Evolutionary conservation across 345 rosid genomes (phyloP), one percentile per base, ranked within the genome.

Genomic region (Ceriops tagal): DNA sequence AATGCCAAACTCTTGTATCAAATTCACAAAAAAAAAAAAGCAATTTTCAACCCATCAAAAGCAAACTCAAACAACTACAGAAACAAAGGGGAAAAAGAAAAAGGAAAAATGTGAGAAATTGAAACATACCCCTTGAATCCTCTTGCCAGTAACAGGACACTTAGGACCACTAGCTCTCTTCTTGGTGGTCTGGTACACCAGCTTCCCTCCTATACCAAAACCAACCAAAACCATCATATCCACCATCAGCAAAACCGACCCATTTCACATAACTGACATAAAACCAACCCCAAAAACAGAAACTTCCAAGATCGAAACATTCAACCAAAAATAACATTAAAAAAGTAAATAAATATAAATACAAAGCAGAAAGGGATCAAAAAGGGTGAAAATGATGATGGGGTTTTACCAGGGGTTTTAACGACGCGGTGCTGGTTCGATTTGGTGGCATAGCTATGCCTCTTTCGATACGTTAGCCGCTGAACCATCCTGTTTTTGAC

Each of bases 361-460:
- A 53, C 3, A 53, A 7, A 4, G 58, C 11, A 55, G 28, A 55
- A 8, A 3, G 6, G 7, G 4, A 56, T 13, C 22, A 3, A n/a
- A 8, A 6, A 10, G 30, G 7, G 6, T 2, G 16, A 6, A 56
- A 55, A 26, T 55, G 9, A 22, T 39, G 49, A 18, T 43, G 59
- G 59, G 30, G 59, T 15, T 34, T 68, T 79, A 92, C 98, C 98
- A 4, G 98, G 98, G 31, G 96, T 92, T 82, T 90, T 92, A 82
- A 92, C 91, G 71, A 90, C 78, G 63, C 95, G 78, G 77, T 92
- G 95, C 86, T 92, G 96, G 81, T 92, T 92, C 5, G 98, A 92
- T 55, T 84, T 92, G 61, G 97, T 92, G 80, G 98, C 98, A 65
- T 92, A 92, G 82, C 96, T 90, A 82, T 92, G 98, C 56, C 98